A percentile compares a stretch with the other conserved stretches of the same genome.
These are phyloP conservation scores for Dinochytrium kinnereticum DNA, from an alignment of 371 early-diverging fungal species.

Conservation along the genomic window DNA sequence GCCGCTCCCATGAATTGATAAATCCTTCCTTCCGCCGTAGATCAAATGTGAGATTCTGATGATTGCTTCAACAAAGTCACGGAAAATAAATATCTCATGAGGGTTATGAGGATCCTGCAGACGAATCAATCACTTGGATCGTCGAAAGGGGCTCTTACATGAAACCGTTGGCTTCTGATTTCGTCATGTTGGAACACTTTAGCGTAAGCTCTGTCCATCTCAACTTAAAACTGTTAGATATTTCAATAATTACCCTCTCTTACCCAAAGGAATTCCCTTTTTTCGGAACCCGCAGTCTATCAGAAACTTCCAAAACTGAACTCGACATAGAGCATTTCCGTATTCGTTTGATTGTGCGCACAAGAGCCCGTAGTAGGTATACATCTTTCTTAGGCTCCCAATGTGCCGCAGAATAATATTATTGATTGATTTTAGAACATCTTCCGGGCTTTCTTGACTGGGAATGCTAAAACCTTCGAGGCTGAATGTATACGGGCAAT, in stretches of 20 bases:
- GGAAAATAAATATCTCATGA: constrained; percentile 38
- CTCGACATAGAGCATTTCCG: constrained; percentile 27
- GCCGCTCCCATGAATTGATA: constrained; percentile 41
- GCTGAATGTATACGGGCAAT: constrained; percentile 40
- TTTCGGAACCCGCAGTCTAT: constrained; percentile 35
- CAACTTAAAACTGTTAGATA: constrained; percentile 32
- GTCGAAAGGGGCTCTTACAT: not conserved
- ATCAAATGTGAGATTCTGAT: constrained; percentile 41
- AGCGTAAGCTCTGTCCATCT: constrained; percentile 45
- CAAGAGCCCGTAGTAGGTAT: constrained; percentile 35
- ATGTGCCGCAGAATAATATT: constrained; percentile 44
- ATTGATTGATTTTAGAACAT: constrained; percentile 38
- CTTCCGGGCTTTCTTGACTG: constrained; percentile 16
- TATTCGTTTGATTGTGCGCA: not conserved
- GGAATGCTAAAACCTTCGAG: constrained; percentile 4
- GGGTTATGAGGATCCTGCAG: constrained; percentile 45
- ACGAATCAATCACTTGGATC: constrained; percentile 23
- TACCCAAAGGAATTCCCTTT: constrained; percentile 44
- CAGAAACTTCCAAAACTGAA: constrained; percentile 45
- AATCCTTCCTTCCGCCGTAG: constrained; percentile 30
- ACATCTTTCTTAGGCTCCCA: constrained; percentile 40
- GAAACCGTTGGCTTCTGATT: constrained; percentile 28
- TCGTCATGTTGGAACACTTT: constrained; percentile 34
- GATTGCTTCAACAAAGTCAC: constrained; percentile 47
- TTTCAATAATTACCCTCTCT: not conserved